These are phyloP conservation scores for Myriosclerotinia scirpicola DNA, from an alignment of 2,329 filamentous ascomycete species.

Conservation along the genomic window DNA sequence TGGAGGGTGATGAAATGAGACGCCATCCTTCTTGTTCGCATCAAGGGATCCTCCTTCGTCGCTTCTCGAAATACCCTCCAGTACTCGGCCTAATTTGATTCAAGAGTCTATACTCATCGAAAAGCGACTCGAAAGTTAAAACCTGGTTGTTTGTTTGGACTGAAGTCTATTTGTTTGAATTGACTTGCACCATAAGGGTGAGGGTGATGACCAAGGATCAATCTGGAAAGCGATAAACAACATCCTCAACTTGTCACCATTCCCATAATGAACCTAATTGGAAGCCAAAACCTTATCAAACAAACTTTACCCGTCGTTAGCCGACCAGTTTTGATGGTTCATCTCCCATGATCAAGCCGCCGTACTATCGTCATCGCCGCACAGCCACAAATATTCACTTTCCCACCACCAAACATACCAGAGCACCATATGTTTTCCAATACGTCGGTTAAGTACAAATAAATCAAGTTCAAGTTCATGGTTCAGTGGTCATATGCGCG, in stretches of 20 bases:
- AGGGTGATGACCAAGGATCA: not conserved
- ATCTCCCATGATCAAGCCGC: not conserved
- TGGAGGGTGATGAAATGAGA: not conserved
- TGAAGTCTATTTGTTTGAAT: no score
- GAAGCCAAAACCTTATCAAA: not conserved
- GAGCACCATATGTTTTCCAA: not conserved
- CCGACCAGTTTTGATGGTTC: not conserved
- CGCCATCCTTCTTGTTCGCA: not conserved
- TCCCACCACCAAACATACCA: not conserved
- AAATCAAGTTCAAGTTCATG: constrained; percentile 18
- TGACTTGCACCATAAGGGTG: not conserved
- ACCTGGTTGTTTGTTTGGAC: not conserved
- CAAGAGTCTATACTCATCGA: not conserved
- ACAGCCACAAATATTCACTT: constrained; percentile 16
- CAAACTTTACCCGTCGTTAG: not conserved
- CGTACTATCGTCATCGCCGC: not conserved
- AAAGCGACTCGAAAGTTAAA: no score
- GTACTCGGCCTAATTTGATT: not conserved
- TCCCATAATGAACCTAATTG: no score
- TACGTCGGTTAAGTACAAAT: not conserved
- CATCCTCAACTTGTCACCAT: not conserved
- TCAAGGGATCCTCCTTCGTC: not conserved
- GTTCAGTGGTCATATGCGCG: constrained; percentile 7
- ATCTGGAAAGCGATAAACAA: not conserved
- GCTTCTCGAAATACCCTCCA: not conserved